Evolutionary conservation across 2,329 filamentous ascomycete species (phyloP).

Genomic region (Calonectria fujianensis): DNA sequence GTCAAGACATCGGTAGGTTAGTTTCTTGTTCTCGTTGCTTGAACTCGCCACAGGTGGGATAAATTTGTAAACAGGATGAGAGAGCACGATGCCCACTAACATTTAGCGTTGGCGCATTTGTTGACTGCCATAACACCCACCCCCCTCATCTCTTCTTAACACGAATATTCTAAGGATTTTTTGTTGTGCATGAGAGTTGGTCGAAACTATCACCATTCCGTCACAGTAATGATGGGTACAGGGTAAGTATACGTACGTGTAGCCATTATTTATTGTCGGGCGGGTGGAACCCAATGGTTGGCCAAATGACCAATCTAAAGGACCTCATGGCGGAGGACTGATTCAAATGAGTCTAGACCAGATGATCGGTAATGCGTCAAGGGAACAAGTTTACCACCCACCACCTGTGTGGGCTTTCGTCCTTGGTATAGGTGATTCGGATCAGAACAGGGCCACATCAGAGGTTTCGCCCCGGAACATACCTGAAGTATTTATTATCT

Average conservation of each 20-base stretch:
- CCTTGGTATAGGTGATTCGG: not conserved
- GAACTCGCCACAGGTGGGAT: not conserved
- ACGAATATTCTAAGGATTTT: not conserved
- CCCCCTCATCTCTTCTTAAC: not conserved
- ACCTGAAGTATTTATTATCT: not conserved
- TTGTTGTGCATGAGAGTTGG: no score
- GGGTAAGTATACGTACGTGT: not conserved
- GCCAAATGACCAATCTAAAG: not conserved
- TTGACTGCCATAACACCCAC: not conserved
- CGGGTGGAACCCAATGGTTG: not conserved
- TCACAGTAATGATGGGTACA: not conserved
- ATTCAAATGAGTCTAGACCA: conserved; percentile 39
- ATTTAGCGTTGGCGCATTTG: not conserved
- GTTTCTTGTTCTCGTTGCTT: not conserved
- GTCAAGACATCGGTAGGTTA: not conserved
- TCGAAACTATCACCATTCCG: not conserved
- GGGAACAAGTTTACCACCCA: conserved; percentile 7
- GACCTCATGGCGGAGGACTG: not conserved
- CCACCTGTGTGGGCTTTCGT: not conserved
- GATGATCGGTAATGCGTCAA: conserved; percentile 43
- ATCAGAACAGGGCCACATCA: not conserved
- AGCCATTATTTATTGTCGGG: not conserved
- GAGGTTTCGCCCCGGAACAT: not conserved
- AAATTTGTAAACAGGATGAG: not conserved
- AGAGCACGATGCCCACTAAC: not conserved